These are phyloP conservation scores for Auriscalpium vulgare DNA, from an alignment of 768 basidiomycete genomes.

Conservation along the genomic window DNA sequence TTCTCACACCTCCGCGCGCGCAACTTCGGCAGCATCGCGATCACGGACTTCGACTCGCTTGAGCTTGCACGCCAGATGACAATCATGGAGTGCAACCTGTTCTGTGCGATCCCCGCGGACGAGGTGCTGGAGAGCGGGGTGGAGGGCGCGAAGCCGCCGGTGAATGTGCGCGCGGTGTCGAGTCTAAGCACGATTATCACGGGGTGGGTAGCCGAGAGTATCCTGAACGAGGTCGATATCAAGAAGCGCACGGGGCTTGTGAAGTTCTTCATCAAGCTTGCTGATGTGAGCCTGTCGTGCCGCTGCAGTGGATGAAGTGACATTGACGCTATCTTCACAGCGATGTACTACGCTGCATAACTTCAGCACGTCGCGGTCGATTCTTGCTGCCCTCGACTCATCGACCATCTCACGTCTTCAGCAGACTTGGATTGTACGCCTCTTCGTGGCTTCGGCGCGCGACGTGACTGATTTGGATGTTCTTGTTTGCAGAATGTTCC, in stretches of 20 bases:
- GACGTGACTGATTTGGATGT: neutral
- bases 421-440: slow-evolving; percentile 87
- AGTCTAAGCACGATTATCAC: slow-evolving; percentile 89
- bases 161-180: slow-evolving; percentile 77
- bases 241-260: slow-evolving; percentile 73
- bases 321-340: slow-evolving; percentile 33
- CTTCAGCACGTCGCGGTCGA: slow-evolving; percentile 87
- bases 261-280: slow-evolving; percentile 92
- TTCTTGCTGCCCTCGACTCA: slow-evolving; percentile 91
- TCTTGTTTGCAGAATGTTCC: slow-evolving; percentile 56
- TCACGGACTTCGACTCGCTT: slow-evolving; percentile 89
- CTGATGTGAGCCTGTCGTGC: slow-evolving; percentile 54
- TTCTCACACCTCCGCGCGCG: slow-evolving; percentile 59
- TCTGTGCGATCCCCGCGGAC: slow-evolving; percentile 78
- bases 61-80: slow-evolving; percentile 93
- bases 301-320: neutral
- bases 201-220: slow-evolving; percentile 93
- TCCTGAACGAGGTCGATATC: slow-evolving; percentile 82
- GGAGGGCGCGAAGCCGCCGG: slow-evolving; percentile 51
- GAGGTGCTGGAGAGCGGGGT: slow-evolving; percentile 84
- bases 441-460: neutral
- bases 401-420: slow-evolving; percentile 88
- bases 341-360: slow-evolving; percentile 79
- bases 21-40: slow-evolving; percentile 50
- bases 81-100: slow-evolving; percentile 85